phyloP scores from a whole-genome alignment of 129 eudicot species.

The Gnaphalium uliginosum region DNA sequence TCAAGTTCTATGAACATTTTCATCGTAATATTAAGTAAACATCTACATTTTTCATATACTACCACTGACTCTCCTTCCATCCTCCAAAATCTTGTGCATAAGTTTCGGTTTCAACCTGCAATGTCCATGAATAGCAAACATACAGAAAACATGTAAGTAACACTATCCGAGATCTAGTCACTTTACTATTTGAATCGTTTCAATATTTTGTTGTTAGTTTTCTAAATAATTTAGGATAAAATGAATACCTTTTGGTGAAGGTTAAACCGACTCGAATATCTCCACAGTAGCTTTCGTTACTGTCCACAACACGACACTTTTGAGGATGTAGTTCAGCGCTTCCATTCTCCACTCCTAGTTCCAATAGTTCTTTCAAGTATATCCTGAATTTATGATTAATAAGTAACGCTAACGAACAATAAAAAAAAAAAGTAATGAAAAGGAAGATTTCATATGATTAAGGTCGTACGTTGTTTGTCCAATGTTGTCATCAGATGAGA shows the following conservation, averaged over 20 bases:
- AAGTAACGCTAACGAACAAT: background rate
- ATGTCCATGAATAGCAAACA: background rate
- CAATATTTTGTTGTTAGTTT: background rate
- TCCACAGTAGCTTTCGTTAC: constrained; percentile 51
- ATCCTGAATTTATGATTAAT: constrained; percentile 39
- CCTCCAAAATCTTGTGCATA: constrained; percentile 53
- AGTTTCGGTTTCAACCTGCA: constrained; percentile 39
- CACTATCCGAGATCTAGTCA: background rate
- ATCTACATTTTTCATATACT: background rate
- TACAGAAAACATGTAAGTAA: background rate
- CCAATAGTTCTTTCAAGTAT: constrained; percentile 67
- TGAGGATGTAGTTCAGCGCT: constrained; percentile 46
- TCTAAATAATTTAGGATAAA: background rate
- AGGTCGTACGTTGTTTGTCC: constrained; percentile 69
- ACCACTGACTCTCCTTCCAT: constrained; percentile 50
- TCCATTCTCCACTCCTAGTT: constrained; percentile 69
- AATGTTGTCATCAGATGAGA: constrained; percentile 57
- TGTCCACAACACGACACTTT: constrained; percentile 53
- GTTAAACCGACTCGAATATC: constrained; percentile 64
- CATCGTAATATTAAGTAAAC: background rate
- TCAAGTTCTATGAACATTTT: background rate
- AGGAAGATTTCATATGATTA: no score
- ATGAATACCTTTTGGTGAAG: constrained; percentile 55
- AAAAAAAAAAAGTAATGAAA: background rate
- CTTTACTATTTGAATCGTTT: background rate